Conservation (phyloP, 2,329 filamentous ascomycete species). For the Fusarium subglutinans region DNA sequence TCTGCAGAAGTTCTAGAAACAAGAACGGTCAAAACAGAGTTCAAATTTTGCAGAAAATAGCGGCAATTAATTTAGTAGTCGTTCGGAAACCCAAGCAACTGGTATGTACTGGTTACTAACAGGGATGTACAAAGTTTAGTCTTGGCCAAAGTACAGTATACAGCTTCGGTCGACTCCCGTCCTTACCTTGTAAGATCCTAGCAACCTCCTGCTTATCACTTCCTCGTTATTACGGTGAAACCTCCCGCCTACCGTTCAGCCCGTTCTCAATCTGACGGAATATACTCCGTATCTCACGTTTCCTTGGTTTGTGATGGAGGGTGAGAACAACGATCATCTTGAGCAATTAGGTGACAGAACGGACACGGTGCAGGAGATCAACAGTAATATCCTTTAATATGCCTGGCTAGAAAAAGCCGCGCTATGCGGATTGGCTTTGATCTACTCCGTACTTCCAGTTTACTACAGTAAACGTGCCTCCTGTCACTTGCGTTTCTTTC, state of each 20-base stretch:
- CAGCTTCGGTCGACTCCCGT: conserved; percentile 35
- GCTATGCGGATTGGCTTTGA: conserved; percentile 1
- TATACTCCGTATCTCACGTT: conserved; percentile 28
- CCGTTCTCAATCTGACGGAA: conserved; percentile 19
- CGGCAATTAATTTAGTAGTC: neutral
- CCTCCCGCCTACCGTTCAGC: conserved; percentile 6
- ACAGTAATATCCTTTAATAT: conserved; percentile 1
- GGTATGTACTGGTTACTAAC: conserved; percentile 2
- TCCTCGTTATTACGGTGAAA: conserved; percentile 8
- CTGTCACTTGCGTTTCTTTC: conserved; percentile 8
- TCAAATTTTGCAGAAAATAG: conserved; percentile 5
- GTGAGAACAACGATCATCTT: conserved; percentile 10
- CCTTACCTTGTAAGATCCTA: neutral
- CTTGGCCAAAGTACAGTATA: conserved; percentile 20
- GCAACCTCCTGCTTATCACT: conserved; percentile 28
- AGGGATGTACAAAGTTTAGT: neutral
- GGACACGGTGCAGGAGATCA: conserved; percentile 24
- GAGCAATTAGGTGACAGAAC: neutral
- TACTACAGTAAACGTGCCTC: neutral
- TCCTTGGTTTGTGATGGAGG: conserved; percentile 31
- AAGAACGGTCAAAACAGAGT: conserved; percentile 11
- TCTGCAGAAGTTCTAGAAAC: conserved; percentile 26
- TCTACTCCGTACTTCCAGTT: neutral
- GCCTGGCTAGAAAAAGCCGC: neutral
- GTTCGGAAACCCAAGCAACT: neutral